Base-by-base conservation (phyloP, 164 flowering plant species). In the Houttuynia cordata region DNA sequence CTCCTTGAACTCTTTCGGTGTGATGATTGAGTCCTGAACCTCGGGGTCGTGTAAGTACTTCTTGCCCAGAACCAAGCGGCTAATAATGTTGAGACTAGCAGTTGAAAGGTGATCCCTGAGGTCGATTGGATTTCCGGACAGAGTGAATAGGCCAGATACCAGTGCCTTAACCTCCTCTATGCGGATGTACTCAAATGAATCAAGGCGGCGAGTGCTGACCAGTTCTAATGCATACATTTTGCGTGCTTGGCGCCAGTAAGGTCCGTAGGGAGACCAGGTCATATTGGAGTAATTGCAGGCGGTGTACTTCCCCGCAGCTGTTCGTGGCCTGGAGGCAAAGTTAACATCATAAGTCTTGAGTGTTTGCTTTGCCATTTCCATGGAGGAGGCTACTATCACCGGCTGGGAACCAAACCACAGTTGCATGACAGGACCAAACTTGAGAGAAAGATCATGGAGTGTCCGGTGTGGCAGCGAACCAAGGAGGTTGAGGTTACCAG, bases 241-340 rank as follows among this genome's bases (percentile, higher is more conserved):
- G 0, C 96, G 78, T 0, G 85, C 87, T 59, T 86, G 87, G 1
- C 91, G 78, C 91, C 94, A 89, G 60, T 86, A 85, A 0, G 91
- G 74, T 8, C 93, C 93, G 66, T 86, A 83, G 0, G 76, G 87
- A 10, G 91, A 75, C 91, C 91, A 89, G 0, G 84, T 78, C 56
- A 88, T 79, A 69, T 83, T 78, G 23, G 87, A 80, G 69, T 80
- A 80, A 61, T 83, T 77, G 73, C 82, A 84, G 21, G 85, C 80
- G 1, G 86, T 84, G 75, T 83, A 75, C 59, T 80, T 80, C 0
- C 91, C 91, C 45, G 94, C 89, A 0, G 88, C 80, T 14, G 71
- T 76, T 68, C 76, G 73, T 19, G 96, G 94, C 20, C 96, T 74
- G 41, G 52, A 51, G 8, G 82, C 78, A 51, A 86, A 85, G 64